These are phyloP conservation scores for Hygrophila difformis DNA, from an alignment of 257 asterid species.

Conservation along the genomic window DNA sequence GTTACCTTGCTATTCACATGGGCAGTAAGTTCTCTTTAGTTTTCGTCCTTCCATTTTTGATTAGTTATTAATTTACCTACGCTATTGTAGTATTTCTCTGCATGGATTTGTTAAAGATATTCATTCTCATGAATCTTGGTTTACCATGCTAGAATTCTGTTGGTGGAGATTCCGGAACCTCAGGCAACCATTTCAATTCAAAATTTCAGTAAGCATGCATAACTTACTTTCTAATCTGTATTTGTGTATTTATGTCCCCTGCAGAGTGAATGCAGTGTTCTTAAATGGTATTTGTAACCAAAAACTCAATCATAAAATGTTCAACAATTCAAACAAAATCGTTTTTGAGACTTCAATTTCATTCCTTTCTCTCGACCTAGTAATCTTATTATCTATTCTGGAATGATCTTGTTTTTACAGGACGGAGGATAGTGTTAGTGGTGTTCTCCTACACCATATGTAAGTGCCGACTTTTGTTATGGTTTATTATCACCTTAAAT, in stretches of 20 bases:
- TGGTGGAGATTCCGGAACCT: slow-evolving; percentile 87
- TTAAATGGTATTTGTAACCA: slow-evolving; percentile 3
- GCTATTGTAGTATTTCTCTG: background rate
- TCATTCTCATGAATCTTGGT: slow-evolving; percentile 14
- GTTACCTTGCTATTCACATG: slow-evolving; percentile 89
- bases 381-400: slow-evolving; percentile 19
- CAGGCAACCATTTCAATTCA: slow-evolving; percentile 81
- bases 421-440: slow-evolving; percentile 52
- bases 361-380: slow-evolving; percentile 9
- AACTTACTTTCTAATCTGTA: slow-evolving; percentile 8
- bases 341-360: slow-evolving; percentile 7
- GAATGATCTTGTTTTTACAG: slow-evolving; percentile 30
- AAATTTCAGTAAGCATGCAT: slow-evolving; percentile 44
- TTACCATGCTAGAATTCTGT: slow-evolving; percentile 68
- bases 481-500: slow-evolving; percentile 8
- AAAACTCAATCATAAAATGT: background rate
- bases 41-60: slow-evolving; percentile 8
- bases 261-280: background rate
- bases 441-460: slow-evolving; percentile 93
- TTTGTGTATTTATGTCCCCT: slow-evolving; percentile 5
- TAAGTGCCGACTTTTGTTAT: slow-evolving; percentile 29
- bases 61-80: slow-evolving; percentile 1
- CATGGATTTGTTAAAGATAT: slow-evolving; percentile 5
- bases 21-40: slow-evolving; percentile 57
- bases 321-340: too few relatives aligned